Evolutionary conservation across 192 early-diverging fungal species (phyloP).

Genomic region (Backusella morwellensis): DNA sequence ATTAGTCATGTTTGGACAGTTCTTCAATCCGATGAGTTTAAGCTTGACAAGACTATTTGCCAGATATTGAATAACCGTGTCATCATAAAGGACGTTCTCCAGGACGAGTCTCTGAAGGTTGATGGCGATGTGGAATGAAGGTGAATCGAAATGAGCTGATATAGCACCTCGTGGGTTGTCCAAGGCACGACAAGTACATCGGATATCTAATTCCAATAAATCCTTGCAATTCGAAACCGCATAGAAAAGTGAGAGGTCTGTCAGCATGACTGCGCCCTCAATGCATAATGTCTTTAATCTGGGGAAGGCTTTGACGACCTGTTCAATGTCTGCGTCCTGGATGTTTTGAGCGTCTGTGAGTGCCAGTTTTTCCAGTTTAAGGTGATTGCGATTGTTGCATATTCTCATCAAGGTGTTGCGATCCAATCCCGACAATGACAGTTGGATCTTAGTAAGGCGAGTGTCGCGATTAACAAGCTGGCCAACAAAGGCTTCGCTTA

Average conservation of each 20-base stretch:
- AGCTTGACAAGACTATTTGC: not conserved
- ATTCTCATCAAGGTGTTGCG: not conserved
- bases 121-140: not conserved
- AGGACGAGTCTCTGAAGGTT: not conserved
- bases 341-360: slow-evolving; percentile 25
- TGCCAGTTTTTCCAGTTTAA: slow-evolving; percentile 6
- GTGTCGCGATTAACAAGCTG: not conserved
- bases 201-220: not conserved
- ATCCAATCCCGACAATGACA: not conserved
- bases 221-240: not conserved
- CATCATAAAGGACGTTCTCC: not conserved
- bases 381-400: not conserved
- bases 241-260: not conserved
- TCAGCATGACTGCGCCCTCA: not conserved
- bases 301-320: not conserved
- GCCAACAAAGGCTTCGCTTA: not conserved
- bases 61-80: not conserved
- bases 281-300: not conserved
- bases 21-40: not conserved
- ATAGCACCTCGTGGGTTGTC: not conserved
- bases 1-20: not conserved
- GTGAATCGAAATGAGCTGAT: not conserved
- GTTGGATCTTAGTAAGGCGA: not conserved
- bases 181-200: not conserved
- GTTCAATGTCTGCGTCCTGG: not conserved